phyloP scores from a whole-genome alignment of 2,329 filamentous ascomycete species.

The Zasmidium cellare region DNA sequence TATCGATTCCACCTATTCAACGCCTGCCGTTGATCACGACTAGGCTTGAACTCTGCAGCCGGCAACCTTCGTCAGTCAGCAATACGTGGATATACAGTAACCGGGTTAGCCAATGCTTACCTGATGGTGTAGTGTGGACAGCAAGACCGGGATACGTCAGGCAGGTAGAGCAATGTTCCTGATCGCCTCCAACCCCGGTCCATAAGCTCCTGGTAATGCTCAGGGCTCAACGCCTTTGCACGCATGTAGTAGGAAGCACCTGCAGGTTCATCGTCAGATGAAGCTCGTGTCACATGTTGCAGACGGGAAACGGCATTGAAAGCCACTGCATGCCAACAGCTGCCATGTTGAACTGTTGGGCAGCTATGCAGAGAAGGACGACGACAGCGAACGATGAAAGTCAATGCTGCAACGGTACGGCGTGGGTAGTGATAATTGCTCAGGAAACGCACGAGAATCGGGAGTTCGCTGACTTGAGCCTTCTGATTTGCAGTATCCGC shows the following conservation, averaged over 20 bases:
- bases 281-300: not conserved
- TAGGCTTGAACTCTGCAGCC: conserved; percentile 62
- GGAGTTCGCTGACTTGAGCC: conserved; percentile 48
- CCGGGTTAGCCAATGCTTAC: conserved; percentile 29
- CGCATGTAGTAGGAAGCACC: conserved; percentile 73
- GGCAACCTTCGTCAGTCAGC: conserved; percentile 54
- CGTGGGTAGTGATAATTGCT: not conserved
- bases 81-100: not conserved
- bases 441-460: conserved; percentile 48
- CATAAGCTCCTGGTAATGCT: conserved; percentile 70
- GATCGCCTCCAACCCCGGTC: conserved; percentile 74
- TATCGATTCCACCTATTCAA: conserved; percentile 74
- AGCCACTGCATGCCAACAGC: not conserved
- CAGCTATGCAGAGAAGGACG: not conserved
- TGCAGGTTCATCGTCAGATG: conserved; percentile 36
- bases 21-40: conserved; percentile 71
- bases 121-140: conserved; percentile 88
- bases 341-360: not conserved
- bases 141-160: conserved; percentile 76
- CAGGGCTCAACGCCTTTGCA: conserved; percentile 60
- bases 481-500: conserved; percentile 53
- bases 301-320: not conserved
- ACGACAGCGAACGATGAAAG: not conserved
- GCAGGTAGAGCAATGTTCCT: conserved; percentile 70
- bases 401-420: not conserved